These are phyloP conservation scores for Termitomyces sp. DNA, from an alignment of 768 basidiomycete species.

Conservation along the genomic window DNA sequence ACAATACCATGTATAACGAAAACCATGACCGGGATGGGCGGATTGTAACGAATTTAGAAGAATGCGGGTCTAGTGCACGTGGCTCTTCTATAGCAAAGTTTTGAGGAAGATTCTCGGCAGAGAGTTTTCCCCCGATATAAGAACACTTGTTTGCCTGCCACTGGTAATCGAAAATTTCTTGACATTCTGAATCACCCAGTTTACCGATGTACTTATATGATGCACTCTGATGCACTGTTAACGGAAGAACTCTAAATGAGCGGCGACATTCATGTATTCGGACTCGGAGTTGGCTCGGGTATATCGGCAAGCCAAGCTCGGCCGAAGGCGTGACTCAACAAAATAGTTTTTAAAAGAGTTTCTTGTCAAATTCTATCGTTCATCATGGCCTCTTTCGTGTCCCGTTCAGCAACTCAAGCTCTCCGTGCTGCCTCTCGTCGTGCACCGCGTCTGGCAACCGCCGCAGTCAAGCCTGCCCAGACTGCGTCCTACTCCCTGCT, in stretches of 20 bases:
- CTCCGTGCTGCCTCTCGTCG: slow-evolving; percentile 67
- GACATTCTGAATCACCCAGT: too few relatives aligned
- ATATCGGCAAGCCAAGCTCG: slow-evolving; percentile 19
- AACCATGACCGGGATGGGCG: too few relatives aligned
- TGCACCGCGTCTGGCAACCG: slow-evolving; percentile 47
- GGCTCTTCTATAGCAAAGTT: too few relatives aligned
- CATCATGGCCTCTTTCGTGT: slow-evolving; percentile 62
- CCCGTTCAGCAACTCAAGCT: slow-evolving; percentile 60
- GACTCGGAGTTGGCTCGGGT: slow-evolving; percentile 12
- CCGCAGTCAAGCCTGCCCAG: slow-evolving; percentile 39
- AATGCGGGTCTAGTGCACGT: too few relatives aligned
- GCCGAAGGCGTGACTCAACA: slow-evolving; percentile 21
- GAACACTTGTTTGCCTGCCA: too few relatives aligned
- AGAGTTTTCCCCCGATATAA: too few relatives aligned
- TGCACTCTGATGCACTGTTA: background rate
- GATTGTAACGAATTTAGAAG: too few relatives aligned
- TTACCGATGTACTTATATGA: too few relatives aligned
- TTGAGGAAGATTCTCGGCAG: too few relatives aligned
- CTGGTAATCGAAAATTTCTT: too few relatives aligned
- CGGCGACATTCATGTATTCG: too few relatives aligned
- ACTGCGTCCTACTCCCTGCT: slow-evolving; percentile 70
- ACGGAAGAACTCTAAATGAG: background rate
- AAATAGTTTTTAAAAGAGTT: slow-evolving; percentile 17
- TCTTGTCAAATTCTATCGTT: slow-evolving; percentile 15
- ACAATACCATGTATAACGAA: too few relatives aligned